phyloP scores from a whole-genome alignment of 1,284 basidiomycete species.

The Coniferiporia weirii region DNA sequence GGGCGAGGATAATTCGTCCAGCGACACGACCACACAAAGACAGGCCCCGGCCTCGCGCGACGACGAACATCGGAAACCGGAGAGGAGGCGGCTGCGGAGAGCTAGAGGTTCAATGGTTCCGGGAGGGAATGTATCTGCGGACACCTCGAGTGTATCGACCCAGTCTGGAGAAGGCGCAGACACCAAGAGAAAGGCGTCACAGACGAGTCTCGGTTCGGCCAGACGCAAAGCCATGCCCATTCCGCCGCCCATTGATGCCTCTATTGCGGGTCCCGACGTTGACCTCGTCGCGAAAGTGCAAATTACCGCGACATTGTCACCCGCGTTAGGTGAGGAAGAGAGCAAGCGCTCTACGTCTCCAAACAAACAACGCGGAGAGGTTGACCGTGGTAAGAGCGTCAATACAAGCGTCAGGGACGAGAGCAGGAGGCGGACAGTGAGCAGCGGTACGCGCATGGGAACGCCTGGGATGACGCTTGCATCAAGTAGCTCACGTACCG shows the following conservation, averaged over 20 bases:
- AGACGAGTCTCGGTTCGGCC: constrained; percentile 8
- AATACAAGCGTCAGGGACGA: background rate
- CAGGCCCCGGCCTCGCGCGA: constrained; percentile 6
- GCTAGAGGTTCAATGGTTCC: no score
- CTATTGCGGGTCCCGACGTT: constrained; percentile 9
- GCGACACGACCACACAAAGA: no score
- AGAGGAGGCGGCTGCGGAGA: no score
- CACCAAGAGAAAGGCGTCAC: constrained; percentile 3
- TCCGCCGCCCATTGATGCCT: constrained; percentile 17
- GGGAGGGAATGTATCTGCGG: no score
- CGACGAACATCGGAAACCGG: background rate
- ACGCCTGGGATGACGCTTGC: constrained; percentile 11
- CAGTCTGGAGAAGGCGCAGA: background rate
- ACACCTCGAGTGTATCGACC: background rate
- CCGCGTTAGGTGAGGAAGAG: background rate
- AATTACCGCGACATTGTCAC: background rate
- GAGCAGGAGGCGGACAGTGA: background rate
- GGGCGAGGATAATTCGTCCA: no score
- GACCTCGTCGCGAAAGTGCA: background rate
- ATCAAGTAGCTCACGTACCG: background rate
- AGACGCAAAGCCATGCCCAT: constrained; percentile 9
- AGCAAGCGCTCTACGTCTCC: background rate
- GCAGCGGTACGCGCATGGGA: background rate
- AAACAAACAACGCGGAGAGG: background rate
- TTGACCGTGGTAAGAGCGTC: background rate